Evolutionary conservation across 1,284 basidiomycete species (phyloP).

Genomic region (Porogramme epimiltina): DNA sequence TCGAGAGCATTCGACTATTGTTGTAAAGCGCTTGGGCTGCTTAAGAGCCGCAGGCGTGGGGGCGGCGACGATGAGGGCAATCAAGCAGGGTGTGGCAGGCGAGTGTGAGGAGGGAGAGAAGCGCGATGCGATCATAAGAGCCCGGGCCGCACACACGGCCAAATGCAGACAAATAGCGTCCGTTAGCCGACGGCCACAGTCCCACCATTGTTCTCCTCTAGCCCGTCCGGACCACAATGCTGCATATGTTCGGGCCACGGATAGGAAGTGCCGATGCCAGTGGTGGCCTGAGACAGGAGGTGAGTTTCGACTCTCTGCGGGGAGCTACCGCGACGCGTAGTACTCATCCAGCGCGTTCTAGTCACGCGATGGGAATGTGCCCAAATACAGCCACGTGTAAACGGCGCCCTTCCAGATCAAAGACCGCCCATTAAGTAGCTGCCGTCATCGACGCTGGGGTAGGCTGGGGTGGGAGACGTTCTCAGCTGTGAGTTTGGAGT

Average conservation of each 20-base stretch:
- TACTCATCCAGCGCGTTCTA: neutral
- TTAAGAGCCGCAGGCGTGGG: neutral
- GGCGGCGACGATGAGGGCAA: neutral
- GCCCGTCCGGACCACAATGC: too few species aligned
- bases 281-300: too few species aligned
- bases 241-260: too few species aligned
- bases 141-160: constrained; percentile 20
- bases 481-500: too few species aligned
- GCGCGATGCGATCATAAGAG: constrained; percentile 11
- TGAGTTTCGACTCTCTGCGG: too few species aligned
- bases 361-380: neutral
- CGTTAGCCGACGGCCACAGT: constrained; percentile 5
- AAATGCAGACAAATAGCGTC: constrained; percentile 16
- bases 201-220: too few species aligned
- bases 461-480: too few species aligned
- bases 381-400: neutral
- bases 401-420: neutral
- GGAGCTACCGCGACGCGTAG: too few species aligned
- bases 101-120: constrained; percentile 8
- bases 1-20: neutral
- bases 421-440: too few species aligned
- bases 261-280: too few species aligned
- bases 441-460: too few species aligned
- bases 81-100: neutral
- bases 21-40: constrained; percentile 5